These are phyloP conservation scores for Colletotrichum sp. DNA, from an alignment of 2,329 filamentous ascomycete genomes.

Conservation along the genomic window DNA sequence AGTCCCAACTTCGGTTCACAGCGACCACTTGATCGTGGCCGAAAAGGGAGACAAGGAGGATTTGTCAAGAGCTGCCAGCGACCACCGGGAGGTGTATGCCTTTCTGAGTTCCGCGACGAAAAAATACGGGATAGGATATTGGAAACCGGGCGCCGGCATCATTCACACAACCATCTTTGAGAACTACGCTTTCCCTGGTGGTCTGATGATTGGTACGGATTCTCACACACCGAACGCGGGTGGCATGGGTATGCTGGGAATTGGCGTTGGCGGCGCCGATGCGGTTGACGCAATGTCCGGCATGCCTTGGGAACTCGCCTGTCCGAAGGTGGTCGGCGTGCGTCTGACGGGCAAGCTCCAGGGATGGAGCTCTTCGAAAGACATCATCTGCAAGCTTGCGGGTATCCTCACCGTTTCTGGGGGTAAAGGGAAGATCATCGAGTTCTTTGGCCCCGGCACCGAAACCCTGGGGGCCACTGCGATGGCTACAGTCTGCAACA, in stretches of 20 bases:
- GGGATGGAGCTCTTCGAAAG: conserved; percentile 37
- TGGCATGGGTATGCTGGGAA: conserved; percentile 38
- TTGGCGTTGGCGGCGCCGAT: conserved; percentile 51
- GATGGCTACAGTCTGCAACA: conserved; percentile 42
- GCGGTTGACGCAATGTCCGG: conserved; percentile 46
- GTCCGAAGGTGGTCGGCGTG: conserved; percentile 36
- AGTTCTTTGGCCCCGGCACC: conserved; percentile 39
- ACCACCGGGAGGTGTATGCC: conserved; percentile 42
- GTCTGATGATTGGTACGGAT: conserved; percentile 39
- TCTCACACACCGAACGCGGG: conserved; percentile 42
- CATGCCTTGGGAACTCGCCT: conserved; percentile 38
- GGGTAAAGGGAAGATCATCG: conserved; percentile 38
- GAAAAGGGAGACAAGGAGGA: conserved; percentile 36
- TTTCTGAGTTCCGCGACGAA: conserved; percentile 43
- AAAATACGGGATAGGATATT: conserved; percentile 50
- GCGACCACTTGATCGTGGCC: conserved; percentile 40
- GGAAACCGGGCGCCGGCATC: conserved; percentile 40
- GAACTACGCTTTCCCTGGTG: conserved; percentile 41
- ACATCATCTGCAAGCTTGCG: conserved; percentile 41
- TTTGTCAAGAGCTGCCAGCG: conserved; percentile 27
- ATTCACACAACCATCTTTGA: conserved; percentile 45
- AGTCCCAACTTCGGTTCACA: conserved; percentile 43
- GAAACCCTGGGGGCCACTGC: conserved; percentile 36
- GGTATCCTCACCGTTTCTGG: conserved; percentile 37
- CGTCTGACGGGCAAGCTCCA: conserved; percentile 31